Base-by-base conservation (phyloP, 2,329 filamentous ascomycete genomes). In the Pseudogymnoascus sp. region DNA sequence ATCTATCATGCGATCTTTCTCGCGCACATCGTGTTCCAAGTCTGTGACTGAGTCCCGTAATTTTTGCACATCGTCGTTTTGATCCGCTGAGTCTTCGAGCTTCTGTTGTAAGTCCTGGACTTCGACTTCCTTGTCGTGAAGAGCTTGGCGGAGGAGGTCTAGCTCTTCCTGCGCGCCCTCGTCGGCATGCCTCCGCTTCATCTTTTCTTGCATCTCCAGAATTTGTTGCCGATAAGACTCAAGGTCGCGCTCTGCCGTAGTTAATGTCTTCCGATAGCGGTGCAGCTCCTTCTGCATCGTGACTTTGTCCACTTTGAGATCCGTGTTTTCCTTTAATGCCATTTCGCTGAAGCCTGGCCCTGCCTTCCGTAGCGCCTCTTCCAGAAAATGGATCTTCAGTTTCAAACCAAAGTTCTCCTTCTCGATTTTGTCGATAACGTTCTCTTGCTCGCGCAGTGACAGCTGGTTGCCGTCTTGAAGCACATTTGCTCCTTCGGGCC, bases 381-480 rank as follows among this genome's bases (percentile, higher is more conserved):
- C 92, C 61, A 99, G 81, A 73, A 96, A 99, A 74, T 97, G 92
- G 60, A 97, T 96, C 74, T 96, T 97, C 68, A 97, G 82, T 75
- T 97, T 97, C 60, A 99, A 80, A 22, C 91, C 91, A 72, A 97
- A 99, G 71, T 99, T 99, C 71, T 97, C 94, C 78, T 99, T 99
- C 72, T 97, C 92, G 68, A 99, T 93, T 71, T 90, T 90, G 76
- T 97, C 90, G 68, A 99, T 93, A 67, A 94, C 89, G 67, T 91
- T 92, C 75, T 97, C 94, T 74, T 99, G 94, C 72, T 99, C 94
- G 64, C 92, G 87, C 62, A 99, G 76, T 1, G 94, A 96, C 67
- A 97, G 81, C 71, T 95, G 88, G 68, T 97, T 96, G 18, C 92
- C 92, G 68, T 94, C 88, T 64, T 92, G 87, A 37, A 96, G 75